Conservation (phyloP, 768 basidiomycete genomes). For the Lactarius tabidus region DNA sequence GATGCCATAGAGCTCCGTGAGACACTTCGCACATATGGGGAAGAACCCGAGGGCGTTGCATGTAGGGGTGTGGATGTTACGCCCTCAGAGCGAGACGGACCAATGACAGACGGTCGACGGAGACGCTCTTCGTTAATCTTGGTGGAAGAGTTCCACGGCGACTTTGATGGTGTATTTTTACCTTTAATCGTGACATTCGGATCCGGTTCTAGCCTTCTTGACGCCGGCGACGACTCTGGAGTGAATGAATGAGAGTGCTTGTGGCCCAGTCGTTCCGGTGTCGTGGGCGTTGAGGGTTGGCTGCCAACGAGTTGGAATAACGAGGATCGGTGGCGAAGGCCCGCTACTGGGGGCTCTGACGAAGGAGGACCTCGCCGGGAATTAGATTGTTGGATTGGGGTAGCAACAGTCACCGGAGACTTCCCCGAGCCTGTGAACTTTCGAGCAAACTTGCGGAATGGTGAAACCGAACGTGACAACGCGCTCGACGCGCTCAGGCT, state of each 20-base stretch:
- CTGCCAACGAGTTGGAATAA: conserved; percentile 49
- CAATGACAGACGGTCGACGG: conserved; percentile 47
- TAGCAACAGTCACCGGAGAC: conserved; percentile 34
- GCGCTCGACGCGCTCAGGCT: conserved; percentile 44
- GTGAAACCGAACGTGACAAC: conserved; percentile 74
- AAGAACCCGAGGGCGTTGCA: conserved; percentile 5
- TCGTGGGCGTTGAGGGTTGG: conserved; percentile 43
- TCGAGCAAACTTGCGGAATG: conserved; percentile 72
- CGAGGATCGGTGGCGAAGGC: conserved; percentile 60
- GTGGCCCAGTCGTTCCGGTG: conserved; percentile 57
- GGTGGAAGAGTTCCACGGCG: conserved; percentile 80
- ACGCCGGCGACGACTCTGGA: conserved; percentile 60
- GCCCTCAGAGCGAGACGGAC: conserved; percentile 21
- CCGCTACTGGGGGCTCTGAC: conserved; percentile 51
- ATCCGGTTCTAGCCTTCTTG: conserved; percentile 35
- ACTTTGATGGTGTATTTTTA: conserved; percentile 20
- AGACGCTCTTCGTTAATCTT: conserved; percentile 58
- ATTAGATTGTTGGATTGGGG: conserved; percentile 48
- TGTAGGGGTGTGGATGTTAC: conserved; percentile 6
- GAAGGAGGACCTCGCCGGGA: conserved; percentile 41
- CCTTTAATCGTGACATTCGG: conserved; percentile 41
- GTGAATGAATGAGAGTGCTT: conserved; percentile 70
- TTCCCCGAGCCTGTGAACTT: conserved; percentile 52
- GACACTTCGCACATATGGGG: conserved; percentile 23
- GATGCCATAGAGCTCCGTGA: conserved; percentile 27